Evolutionary conservation across 805 yeast genomes (phyloP), one percentile per base, ranked within the genome.

Genomic region (Wickerhamomyces queroliae): DNA sequence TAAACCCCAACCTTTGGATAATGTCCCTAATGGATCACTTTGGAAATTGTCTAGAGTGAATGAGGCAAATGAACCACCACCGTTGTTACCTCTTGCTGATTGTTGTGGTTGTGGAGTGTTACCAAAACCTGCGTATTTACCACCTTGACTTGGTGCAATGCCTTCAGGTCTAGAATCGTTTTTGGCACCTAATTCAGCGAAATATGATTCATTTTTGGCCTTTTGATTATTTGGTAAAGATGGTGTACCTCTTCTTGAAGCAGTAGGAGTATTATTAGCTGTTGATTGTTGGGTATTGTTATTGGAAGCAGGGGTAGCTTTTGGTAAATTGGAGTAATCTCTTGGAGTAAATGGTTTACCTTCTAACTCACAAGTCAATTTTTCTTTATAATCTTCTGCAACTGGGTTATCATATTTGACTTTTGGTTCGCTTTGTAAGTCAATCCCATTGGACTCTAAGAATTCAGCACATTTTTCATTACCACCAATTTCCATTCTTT

Each of bases 401-500:
- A 88, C 87, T 30, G 80, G 79, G 50, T 93, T 89, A 59, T 87
- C 83, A 64, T 86, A 93, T 66, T 93, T 91, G 44, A 69, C 60
- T 50, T 77, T 78, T 33, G 89, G 79, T 30, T 88, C 81, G 47
- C 81, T 64, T 19, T 64, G 54, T 43, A 74, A 54, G 55, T 80
- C 87, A 24, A 90, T 61, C 19, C 96, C 95, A 59, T 89, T 80
- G 9, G 70, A 63, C 33, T 66, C 71, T 57, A 93, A 80, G 58
- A 82, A 93, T 42, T 66, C 69, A 23, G 68, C 74, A 52, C 93
- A 85, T 20, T 75, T 76, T 39, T 76, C 83, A 57, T 93, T 93
- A 18, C 99, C 99, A 41, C 99, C 99, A 43, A 78, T 64, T 56
- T 91, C 97, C 98, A 93, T 91, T 43, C 95, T 70, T 48, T 76